Percentiles rank a stretch among this genome's conserved stretches.
Conservation (phyloP, 2,329 filamentous ascomycete species). For the Ophiosphaerella narmari region DNA sequence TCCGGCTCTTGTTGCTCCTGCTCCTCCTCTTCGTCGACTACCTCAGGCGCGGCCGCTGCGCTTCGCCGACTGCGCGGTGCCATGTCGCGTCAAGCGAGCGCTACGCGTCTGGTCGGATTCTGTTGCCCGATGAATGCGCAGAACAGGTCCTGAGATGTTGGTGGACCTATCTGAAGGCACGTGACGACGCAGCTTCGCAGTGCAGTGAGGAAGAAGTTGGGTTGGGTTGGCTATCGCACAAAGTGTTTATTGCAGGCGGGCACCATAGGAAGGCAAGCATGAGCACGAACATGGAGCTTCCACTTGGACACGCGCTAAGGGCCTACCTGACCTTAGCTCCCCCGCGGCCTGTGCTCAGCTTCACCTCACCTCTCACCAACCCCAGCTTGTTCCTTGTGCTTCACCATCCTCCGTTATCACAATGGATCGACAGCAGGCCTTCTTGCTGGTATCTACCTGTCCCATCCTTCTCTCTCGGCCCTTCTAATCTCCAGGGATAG, state of each 20-base stretch:
- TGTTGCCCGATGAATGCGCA: constrained; percentile 3
- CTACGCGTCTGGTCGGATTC: constrained; percentile 22
- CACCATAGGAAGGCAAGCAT: not conserved
- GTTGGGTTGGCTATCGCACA: not conserved
- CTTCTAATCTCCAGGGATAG: constrained; percentile 35
- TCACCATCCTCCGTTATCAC: not conserved
- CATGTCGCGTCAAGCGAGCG: constrained; percentile 36
- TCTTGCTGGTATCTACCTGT: constrained; percentile 39
- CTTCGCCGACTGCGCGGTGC: constrained; percentile 47
- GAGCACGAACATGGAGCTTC: constrained; percentile 7
- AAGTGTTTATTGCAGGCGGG: too few relatives aligned
- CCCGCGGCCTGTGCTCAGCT: constrained; percentile 9
- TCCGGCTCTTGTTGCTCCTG: constrained; percentile 30
- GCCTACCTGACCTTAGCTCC: constrained; percentile 11
- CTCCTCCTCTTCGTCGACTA: constrained; percentile 28
- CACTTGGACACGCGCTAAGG: constrained; percentile 20
- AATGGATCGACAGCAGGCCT: constrained; percentile 47
- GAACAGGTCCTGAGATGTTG: not conserved
- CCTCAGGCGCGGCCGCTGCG: constrained; percentile 38
- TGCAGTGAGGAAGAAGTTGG: constrained; percentile 9
- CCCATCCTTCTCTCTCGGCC: not conserved
- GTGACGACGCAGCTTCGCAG: constrained; percentile 6
- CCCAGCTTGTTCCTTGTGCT: too few relatives aligned
- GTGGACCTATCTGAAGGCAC: constrained; percentile 6
- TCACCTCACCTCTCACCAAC: not conserved